Evolutionary conservation across 2,329 filamentous ascomycete genomes (phyloP), one percentile per base, ranked within the genome.

Genomic region (Tothia fuscella): DNA sequence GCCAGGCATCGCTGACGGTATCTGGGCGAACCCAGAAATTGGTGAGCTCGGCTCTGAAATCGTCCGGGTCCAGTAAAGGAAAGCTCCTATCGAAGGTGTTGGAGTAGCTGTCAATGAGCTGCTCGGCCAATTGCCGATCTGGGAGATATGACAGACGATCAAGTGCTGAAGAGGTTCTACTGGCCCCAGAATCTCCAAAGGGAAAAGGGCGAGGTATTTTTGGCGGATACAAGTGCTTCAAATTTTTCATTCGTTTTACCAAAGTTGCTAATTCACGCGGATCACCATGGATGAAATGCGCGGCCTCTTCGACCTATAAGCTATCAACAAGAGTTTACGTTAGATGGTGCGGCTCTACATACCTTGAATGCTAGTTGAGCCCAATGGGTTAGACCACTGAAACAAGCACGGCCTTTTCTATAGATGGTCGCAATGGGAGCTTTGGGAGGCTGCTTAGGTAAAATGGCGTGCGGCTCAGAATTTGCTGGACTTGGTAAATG

Each of bases 361-460:
- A 40, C 38, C 38, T 40, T 24, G 22, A 40, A 40, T 4, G 38
- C 38, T 16, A 40, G n/a, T 21, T 40, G 38, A 13, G 38, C 38
- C 38, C 38, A 40, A 24, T 40, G 38, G 2, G 38, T 40, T 28
- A 30, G 22, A 12, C 38, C 38, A 24, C 38, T 40, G 17, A 40
- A 40, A 9, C 26, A 20, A 16, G 29, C 38, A 22, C 25, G 16
- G n/a, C 38, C 38, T 32, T 40, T 40, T 4, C 17, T 14, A 21
- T 25, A 37, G 14, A 16, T 37, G n/a, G 35, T 37, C 9, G 22
- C 35, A 4, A 37, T 25, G 20, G 35, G 35, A 13, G 7, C 22
- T 37, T 17, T 21, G 28, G 20, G 12, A 14, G 35, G 20, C 22
- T 37, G 14, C 21, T 16, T 14, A n/a, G 34, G n/a, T n/a, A n/a